These are phyloP conservation scores for Epichloe bromicola DNA, from an alignment of 2,329 filamentous ascomycete genomes.

Conservation along the genomic window DNA sequence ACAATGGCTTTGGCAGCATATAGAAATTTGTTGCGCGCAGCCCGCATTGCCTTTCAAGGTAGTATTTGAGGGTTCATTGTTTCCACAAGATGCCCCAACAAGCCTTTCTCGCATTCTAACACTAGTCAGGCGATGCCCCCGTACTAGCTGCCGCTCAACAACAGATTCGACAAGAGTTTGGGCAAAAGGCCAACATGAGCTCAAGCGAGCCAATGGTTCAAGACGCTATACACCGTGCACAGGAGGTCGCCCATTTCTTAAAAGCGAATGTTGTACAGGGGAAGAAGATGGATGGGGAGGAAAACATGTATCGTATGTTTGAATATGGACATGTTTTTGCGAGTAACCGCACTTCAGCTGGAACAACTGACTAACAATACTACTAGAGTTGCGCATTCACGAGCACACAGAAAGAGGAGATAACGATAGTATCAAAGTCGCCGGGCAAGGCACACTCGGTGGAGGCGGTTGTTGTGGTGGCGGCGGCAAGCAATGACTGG, in stretches of 20 bases:
- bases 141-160: conserved; percentile 57
- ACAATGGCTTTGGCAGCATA: conserved; percentile 64
- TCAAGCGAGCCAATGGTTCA: conserved; percentile 44
- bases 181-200: conserved; percentile 50
- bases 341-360: neutral
- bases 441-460: conserved; percentile 23
- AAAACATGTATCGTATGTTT: conserved; percentile 47
- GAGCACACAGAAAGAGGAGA: conserved; percentile 82
- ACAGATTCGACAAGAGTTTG: conserved; percentile 64
- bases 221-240: conserved; percentile 61
- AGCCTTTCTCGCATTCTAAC: neutral
- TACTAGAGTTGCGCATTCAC: conserved; percentile 71
- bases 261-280: conserved; percentile 84
- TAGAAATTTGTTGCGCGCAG: conserved; percentile 66
- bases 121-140: conserved; percentile 49
- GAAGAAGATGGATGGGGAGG: conserved; percentile 28
- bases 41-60: conserved; percentile 76
- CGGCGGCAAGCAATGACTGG: neutral
- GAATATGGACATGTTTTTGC: neutral
- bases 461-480: conserved; percentile 20
- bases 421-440: conserved; percentile 76
- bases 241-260: conserved; percentile 70
- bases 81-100: neutral
- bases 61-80: conserved; percentile 30
- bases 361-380: conserved; percentile 3